Evolutionary conservation across 805 yeast species (phyloP).

Genomic region (Candida michaelii): DNA sequence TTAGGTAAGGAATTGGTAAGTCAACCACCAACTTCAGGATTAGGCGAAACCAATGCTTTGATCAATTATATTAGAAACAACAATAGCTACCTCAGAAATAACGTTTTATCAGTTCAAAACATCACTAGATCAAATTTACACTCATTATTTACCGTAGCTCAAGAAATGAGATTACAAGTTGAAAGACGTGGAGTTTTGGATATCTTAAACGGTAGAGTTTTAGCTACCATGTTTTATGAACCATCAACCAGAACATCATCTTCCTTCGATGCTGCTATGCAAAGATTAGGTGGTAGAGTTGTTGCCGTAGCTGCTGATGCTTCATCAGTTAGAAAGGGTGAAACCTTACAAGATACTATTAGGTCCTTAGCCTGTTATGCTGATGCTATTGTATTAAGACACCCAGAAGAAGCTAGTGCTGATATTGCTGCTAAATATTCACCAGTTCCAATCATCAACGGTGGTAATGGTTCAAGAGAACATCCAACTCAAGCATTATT

Average conservation of each 20-base stretch:
- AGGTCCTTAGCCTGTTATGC: slow-evolving; percentile 93
- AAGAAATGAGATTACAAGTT: slow-evolving; percentile 95
- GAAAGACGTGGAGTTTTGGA: slow-evolving; percentile 95
- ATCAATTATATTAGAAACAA: slow-evolving; percentile 72
- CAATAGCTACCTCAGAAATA: slow-evolving; percentile 88
- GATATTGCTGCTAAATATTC: slow-evolving; percentile 94
- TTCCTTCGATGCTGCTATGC: slow-evolving; percentile 99
- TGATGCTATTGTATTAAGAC: slow-evolving; percentile 96
- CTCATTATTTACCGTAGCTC: slow-evolving; percentile 92
- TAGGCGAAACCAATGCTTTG: slow-evolving; percentile 78
- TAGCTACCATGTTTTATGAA: slow-evolving; percentile 95
- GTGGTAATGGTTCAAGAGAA: slow-evolving; percentile 97
- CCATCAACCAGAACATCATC: slow-evolving; percentile 97
- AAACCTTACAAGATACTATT: slow-evolving; percentile 94
- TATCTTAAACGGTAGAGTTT: slow-evolving; percentile 81
- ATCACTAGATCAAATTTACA: slow-evolving; percentile 88
- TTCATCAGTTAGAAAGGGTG: slow-evolving; percentile 98
- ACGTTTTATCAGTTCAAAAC: slow-evolving; percentile 85
- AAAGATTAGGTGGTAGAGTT: slow-evolving; percentile 97
- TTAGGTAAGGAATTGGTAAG: slow-evolving; percentile 69
- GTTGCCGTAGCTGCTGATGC: slow-evolving; percentile 80
- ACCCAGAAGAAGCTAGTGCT: slow-evolving; percentile 89
- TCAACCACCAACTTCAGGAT: slow-evolving; percentile 68
- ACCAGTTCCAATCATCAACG: slow-evolving; percentile 95
- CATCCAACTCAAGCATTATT: slow-evolving; percentile 99